Evolutionary conservation across 2,329 filamentous ascomycete genomes (phyloP).

Genomic region (Penicillium sp.): DNA sequence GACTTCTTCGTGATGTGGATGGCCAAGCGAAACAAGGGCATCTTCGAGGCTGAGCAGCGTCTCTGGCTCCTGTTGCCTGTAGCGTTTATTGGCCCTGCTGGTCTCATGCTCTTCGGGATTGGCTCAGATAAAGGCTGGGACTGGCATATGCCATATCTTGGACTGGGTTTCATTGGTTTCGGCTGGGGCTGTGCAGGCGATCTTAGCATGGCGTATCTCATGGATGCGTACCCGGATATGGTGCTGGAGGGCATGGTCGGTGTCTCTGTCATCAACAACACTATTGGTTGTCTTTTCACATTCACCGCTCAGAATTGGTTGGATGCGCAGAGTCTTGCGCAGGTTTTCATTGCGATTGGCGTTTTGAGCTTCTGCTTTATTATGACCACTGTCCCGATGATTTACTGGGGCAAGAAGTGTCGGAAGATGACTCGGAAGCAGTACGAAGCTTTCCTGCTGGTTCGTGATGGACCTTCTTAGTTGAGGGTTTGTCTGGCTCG

Average conservation of each 20-base stretch:
- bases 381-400: slow-evolving; percentile 55
- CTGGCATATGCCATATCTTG: slow-evolving; percentile 57
- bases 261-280: slow-evolving; percentile 59
- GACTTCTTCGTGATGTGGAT: slow-evolving; percentile 59
- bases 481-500: not conserved
- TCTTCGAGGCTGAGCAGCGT: slow-evolving; percentile 58
- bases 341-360: slow-evolving; percentile 55
- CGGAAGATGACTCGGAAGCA: slow-evolving; percentile 50
- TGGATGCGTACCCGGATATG: slow-evolving; percentile 58
- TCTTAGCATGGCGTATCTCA: slow-evolving; percentile 56
- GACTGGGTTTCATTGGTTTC: slow-evolving; percentile 59
- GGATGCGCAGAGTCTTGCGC: slow-evolving; percentile 44
- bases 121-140: slow-evolving; percentile 52
- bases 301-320: slow-evolving; percentile 55
- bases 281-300: slow-evolving; percentile 55
- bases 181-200: slow-evolving; percentile 61
- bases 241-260: slow-evolving; percentile 60
- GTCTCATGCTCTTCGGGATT: slow-evolving; percentile 56
- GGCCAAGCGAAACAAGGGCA: slow-evolving; percentile 53
- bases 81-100: slow-evolving; percentile 52
- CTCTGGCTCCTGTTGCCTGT: slow-evolving; percentile 54
- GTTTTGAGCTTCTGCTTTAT: slow-evolving; percentile 54
- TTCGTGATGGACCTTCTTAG: slow-evolving; percentile 41
- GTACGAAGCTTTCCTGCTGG: slow-evolving; percentile 51
- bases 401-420: slow-evolving; percentile 53